Base-by-base conservation (phyloP, 805 yeast species). In the Hanseniaspora clermontiae region DNA sequence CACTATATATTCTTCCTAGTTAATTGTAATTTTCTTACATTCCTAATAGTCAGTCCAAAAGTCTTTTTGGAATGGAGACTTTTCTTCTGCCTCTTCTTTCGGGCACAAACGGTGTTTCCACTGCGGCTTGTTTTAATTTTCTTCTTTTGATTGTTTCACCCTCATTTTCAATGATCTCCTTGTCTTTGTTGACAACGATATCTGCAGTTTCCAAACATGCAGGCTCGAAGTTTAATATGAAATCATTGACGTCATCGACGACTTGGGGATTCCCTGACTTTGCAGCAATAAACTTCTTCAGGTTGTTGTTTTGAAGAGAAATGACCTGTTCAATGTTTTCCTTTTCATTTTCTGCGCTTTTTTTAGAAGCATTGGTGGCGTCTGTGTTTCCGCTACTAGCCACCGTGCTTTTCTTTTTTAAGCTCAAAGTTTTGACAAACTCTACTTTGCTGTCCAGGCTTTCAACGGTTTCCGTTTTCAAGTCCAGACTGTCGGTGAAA, bases 401-500 rank as follows among this genome's bases (percentile, higher is more conserved):
- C 42, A 39, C 36, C 12, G 20, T 37, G n/a, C 20, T 36, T 12
- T 42, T 46, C 36, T 42, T 29, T 37, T 52, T 37, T 15, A 51
- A 34, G 45, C 46, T 38, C 19, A 52, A 46, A n/a, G 40, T 29
- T 19, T 54, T 54, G 11, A 47, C 37, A 15, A 54, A 47, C 37
- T 40, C 36, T 8, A 54, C 37, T 47, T 57, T 57, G 17, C 27
- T 10, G 34, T 57, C 56, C 17, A 57, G 34, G 19, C 27, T 32
- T 34, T 57, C 37, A 15, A 19, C 20, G 2, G 58, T 38, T 20
- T 57, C 58, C 11, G 9, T 17, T 1, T 5, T 12, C 14, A 37
- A 43, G 10, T 49, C 43, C 34, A 45, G 17, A 17, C 32, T 15
- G 31, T 29, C 56, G 7, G 66, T 66, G 12, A 65, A 59, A 5